Base-by-base conservation (phyloP, 495 filamentous ascomycete genomes). In the Podospora tetraspora region DNA sequence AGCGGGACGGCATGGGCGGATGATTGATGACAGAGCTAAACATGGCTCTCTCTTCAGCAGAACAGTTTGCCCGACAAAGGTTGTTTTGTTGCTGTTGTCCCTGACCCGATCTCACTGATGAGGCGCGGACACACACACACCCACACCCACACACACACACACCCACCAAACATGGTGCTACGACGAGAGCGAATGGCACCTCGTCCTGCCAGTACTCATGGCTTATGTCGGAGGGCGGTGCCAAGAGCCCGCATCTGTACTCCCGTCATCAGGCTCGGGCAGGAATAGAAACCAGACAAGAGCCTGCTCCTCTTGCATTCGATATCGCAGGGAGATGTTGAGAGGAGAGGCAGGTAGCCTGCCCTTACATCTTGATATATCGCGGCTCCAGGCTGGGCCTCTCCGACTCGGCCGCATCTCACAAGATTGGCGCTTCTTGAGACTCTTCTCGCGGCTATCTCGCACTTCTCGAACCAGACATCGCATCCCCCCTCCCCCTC, bases 361-460 rank as follows among this genome's bases (percentile, higher is more conserved):
- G 43, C 5, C 19, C 43, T 52, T 52, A 2, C 43, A 7, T 12
- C 16, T 34, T 34, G 32, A n/a, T n/a, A 52, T 52, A 43, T 19
- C 37, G 13, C 37, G 37, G 37, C 37, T 43, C 37, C 37, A 43
- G 37, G 13, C 37, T 6, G 27, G 27, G 27, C 27, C 27, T 43
- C 16, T 16, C 34, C 16, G 37, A 6, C 43, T 52, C 16, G 43
- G 43, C n/a, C 16, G 1, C 58, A 59, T 57, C 1, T n/a, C 22
- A 34, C 27, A 34, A 3, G 13, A 43, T 16, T 0, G 60, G 60
- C 63, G 63, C 56, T 58, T 56, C 25, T 24, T 59, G 63, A 59
- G 43, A 59, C 52, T 27, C 27, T 16, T 8, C 22, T 62, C 60
- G 60, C 60, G 63, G 24, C 63, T 65, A 65, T 59, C 57, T 19